Conservation (phyloP, 768 basidiomycete genomes). For the Mycena kentingensis region DNA sequence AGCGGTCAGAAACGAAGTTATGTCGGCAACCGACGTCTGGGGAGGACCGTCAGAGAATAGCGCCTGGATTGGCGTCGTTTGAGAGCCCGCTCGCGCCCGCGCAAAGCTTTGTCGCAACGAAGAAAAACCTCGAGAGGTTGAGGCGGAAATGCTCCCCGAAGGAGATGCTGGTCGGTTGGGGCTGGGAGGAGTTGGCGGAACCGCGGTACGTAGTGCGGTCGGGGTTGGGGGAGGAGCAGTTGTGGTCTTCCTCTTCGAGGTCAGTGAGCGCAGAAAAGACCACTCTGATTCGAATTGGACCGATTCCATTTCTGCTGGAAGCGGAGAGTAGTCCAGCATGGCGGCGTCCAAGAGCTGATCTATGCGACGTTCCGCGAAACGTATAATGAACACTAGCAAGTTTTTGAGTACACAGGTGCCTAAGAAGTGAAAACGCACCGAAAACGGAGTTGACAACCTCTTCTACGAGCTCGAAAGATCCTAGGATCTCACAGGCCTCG, state of each 20-base stretch:
- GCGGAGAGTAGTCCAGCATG: constrained; percentile 78
- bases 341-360: constrained; percentile 83
- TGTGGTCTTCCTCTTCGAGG: constrained; percentile 65
- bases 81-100: constrained; percentile 49
- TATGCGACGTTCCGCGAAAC: constrained; percentile 85
- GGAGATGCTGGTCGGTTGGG: constrained; percentile 56
- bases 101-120: constrained; percentile 70
- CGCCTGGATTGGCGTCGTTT: constrained; percentile 48
- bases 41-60: constrained; percentile 50
- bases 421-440: constrained; percentile 48
- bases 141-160: constrained; percentile 45
- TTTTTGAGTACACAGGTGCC: constrained; percentile 9
- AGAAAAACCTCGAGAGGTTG: constrained; percentile 57
- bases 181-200: constrained; percentile 53
- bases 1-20: constrained; percentile 82
- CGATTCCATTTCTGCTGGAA: constrained; percentile 75
- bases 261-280: constrained; percentile 82
- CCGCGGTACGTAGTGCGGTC: constrained; percentile 35
- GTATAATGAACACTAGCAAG: constrained; percentile 85
- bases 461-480: constrained; percentile 83
- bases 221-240: constrained; percentile 33
- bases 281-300: constrained; percentile 97
- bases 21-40: constrained; percentile 49
- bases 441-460: constrained; percentile 95
- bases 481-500: constrained; percentile 79